Conservation (phyloP, 2,329 filamentous ascomycete species). For the Dothideomycetes sp. region DNA sequence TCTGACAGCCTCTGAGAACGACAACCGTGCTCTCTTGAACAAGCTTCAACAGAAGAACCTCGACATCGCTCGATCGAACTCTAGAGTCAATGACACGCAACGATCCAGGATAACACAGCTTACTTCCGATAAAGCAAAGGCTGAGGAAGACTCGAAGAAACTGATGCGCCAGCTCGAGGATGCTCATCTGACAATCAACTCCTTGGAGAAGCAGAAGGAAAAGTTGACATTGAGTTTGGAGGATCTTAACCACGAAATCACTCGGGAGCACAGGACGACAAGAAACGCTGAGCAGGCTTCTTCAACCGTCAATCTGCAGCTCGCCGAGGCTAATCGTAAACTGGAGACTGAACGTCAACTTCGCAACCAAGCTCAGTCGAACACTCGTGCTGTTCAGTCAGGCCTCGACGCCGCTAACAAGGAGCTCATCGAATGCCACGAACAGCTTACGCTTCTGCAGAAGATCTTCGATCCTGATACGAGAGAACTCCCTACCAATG, state of each 20-base stretch:
- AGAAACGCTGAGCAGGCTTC: constrained; percentile 84
- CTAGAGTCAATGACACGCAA: constrained; percentile 74
- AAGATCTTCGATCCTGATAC: constrained; percentile 77
- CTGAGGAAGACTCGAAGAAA: constrained; percentile 74
- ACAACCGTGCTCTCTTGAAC: constrained; percentile 89
- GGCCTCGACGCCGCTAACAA: constrained; percentile 70
- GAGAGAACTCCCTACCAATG: constrained; percentile 40
- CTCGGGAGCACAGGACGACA: constrained; percentile 78
- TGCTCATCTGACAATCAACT: constrained; percentile 69
- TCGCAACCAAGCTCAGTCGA: constrained; percentile 74
- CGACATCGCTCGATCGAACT: constrained; percentile 85
- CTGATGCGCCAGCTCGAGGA: constrained; percentile 80
- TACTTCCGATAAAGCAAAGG: constrained; percentile 71
- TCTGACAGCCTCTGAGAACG: constrained; percentile 85
- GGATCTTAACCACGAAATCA: constrained; percentile 85
- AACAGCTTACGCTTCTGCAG: constrained; percentile 71
- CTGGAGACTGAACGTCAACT: constrained; percentile 85
- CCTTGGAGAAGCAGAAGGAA: constrained; percentile 87
- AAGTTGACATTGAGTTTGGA: constrained; percentile 82
- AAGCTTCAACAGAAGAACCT: constrained; percentile 96
- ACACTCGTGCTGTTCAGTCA: constrained; percentile 69
- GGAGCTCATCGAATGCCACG: constrained; percentile 71
- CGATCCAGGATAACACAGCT: constrained; percentile 66
- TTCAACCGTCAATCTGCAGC: constrained; percentile 68
- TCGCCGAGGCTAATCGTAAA: constrained; percentile 81